A percentile compares a stretch with the other conserved stretches of the same genome.
Conservation (phyloP, 139 green algal species). For the Mesotaenium endlicherianum region DNA sequence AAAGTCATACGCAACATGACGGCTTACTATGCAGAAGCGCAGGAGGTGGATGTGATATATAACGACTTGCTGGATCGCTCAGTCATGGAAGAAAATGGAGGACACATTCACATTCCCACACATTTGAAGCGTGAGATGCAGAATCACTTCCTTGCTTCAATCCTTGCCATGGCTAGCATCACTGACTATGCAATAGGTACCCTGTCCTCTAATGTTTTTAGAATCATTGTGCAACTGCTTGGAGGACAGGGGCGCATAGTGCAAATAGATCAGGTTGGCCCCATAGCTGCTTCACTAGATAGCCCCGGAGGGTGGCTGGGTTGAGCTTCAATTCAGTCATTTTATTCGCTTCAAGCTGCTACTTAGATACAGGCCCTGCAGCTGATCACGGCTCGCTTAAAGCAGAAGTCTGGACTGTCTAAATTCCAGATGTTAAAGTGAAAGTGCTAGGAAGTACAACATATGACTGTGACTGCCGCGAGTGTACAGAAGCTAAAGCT, state of each 20-base stretch:
- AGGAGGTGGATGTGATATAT: too few species aligned
- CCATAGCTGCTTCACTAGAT: neutral
- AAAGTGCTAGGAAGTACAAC: too few species aligned
- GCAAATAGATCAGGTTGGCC: neutral
- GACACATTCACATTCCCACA: neutral
- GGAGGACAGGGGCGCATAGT: neutral
- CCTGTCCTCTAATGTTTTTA: conserved; percentile 4
- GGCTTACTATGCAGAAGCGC: too few species aligned
- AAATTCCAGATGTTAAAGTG: too few species aligned
- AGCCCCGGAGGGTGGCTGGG: neutral
- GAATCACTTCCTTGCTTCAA: conserved; percentile 11
- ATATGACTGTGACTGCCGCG: too few species aligned
- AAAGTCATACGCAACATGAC: neutral
- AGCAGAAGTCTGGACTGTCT: too few species aligned
- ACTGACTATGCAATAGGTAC: conserved; percentile 7
- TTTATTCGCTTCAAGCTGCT: too few species aligned
- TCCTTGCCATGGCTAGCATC: neutral
- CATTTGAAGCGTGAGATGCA: neutral
- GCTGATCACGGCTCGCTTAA: too few species aligned
- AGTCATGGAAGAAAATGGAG: neutral
- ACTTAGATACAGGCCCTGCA: too few species aligned
- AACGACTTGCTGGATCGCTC: neutral
- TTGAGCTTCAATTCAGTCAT: too few species aligned
- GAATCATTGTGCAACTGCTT: neutral
- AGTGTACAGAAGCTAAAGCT: too few species aligned